These are phyloP conservation scores for Coniella vitis DNA, from an alignment of 2,329 filamentous ascomycete genomes.

Conservation along the genomic window DNA sequence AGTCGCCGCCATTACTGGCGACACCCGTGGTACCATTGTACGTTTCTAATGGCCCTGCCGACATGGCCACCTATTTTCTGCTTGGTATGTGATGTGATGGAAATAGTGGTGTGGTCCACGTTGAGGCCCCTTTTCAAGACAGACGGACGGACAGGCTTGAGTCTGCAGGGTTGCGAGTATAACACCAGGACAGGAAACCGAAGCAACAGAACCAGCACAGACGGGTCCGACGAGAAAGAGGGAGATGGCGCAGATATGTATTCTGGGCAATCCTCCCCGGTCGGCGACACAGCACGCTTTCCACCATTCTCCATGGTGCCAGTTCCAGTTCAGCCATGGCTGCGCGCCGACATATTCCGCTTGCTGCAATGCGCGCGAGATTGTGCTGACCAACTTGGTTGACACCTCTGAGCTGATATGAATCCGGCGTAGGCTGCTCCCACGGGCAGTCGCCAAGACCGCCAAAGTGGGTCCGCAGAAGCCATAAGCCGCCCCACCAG, in stretches of 20 bases:
- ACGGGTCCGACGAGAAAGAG: too few species aligned
- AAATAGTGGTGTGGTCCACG: not conserved
- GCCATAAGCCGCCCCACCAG: not conserved
- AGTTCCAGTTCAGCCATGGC: not conserved
- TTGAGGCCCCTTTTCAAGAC: too few species aligned
- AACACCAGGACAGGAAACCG: too few species aligned
- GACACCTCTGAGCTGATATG: not conserved
- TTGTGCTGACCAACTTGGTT: not conserved
- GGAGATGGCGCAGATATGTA: too few species aligned
- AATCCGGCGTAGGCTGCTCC: not conserved
- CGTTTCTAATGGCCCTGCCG: conserved; percentile 25
- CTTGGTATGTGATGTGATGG: not conserved
- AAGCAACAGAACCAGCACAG: too few species aligned
- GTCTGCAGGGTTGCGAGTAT: too few species aligned
- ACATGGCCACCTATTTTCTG: conserved; percentile 22
- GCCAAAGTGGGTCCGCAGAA: conserved; percentile 1
- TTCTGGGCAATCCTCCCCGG: not conserved
- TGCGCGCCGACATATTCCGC: not conserved
- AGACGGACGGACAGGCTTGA: too few species aligned
- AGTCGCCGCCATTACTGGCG: conserved; percentile 44
- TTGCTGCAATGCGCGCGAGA: not conserved
- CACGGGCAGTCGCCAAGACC: conserved; percentile 2
- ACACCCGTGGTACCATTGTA: conserved; percentile 46
- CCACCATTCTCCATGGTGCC: too few species aligned
- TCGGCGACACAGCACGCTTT: not conserved